These are phyloP conservation scores for Colletotrichum phormii DNA, from an alignment of 2,329 filamentous ascomycete genomes.

Conservation along the genomic window DNA sequence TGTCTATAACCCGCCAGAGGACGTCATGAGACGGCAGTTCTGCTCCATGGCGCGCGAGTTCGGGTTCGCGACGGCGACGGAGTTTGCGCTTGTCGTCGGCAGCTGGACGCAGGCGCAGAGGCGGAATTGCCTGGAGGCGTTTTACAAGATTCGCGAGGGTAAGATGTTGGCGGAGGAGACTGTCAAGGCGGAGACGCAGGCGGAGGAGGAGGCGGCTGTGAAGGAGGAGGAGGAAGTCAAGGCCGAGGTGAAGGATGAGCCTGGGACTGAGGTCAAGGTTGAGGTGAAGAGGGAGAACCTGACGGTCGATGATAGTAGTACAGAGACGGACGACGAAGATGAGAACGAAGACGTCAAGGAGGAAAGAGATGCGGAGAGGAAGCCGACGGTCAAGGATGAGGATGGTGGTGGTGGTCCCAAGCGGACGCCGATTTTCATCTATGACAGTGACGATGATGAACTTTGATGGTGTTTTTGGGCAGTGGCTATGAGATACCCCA, in stretches of 20 bases:
- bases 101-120: constrained; percentile 88
- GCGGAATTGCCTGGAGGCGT: constrained; percentile 80
- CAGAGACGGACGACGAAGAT: constrained; percentile 35
- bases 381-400: neutral
- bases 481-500: constrained; percentile 9
- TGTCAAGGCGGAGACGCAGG: constrained; percentile 39
- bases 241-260: constrained; percentile 18
- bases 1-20: constrained; percentile 78
- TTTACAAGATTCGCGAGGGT: constrained; percentile 78
- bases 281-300: constrained; percentile 33
- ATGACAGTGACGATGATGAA: constrained; percentile 53
- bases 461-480: constrained; percentile 42
- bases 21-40: constrained; percentile 84
- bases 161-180: constrained; percentile 52
- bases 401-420: neutral
- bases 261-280: neutral
- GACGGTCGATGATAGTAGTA: constrained; percentile 14
- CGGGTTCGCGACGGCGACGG: constrained; percentile 79
- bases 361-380: neutral
- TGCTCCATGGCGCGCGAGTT: constrained; percentile 88
- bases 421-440: constrained; percentile 49
- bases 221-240: constrained; percentile 28
- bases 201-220: constrained; percentile 37
- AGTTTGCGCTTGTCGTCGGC: constrained; percentile 93
- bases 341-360: constrained; percentile 13